Evolutionary conservation across 352 stramenopile genomes (phyloP).

Genomic region (Phytophthora sp.): DNA sequence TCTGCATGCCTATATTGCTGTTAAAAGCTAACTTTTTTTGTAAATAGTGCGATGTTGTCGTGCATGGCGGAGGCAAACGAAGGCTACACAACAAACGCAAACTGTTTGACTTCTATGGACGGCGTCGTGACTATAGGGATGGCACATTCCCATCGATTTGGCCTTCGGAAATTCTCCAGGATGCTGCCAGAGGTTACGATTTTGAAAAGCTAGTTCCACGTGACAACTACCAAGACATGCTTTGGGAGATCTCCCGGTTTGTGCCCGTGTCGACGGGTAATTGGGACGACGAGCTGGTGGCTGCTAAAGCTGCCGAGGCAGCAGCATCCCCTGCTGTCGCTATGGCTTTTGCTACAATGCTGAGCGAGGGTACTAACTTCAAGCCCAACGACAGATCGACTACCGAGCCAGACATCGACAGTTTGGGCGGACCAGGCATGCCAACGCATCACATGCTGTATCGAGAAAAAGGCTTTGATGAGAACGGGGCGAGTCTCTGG

Average conservation of each 20-base stretch:
- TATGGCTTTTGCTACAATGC: constrained; percentile 22
- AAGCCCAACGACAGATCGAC: constrained; percentile 1
- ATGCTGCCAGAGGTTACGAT: constrained; percentile 68
- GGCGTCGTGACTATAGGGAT: constrained; percentile 92
- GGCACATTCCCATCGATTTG: constrained; percentile 90
- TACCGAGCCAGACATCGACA: not conserved
- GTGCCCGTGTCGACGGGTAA: constrained; percentile 51
- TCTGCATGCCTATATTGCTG: not conserved
- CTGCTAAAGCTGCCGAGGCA: not conserved
- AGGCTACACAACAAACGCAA: constrained; percentile 72
- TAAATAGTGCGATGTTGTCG: constrained; percentile 76
- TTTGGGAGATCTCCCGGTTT: constrained; percentile 68
- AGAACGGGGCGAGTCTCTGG: constrained; percentile 63
- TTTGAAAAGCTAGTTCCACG: constrained; percentile 59
- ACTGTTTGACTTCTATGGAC: constrained; percentile 93
- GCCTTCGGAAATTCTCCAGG: constrained; percentile 89
- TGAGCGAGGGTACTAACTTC: constrained; percentile 3
- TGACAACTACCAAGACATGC: constrained; percentile 70
- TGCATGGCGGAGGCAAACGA: constrained; percentile 87
- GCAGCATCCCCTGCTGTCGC: constrained; percentile 18
- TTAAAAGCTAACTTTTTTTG: not conserved
- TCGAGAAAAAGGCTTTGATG: constrained; percentile 56
- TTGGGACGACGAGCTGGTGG: constrained; percentile 21
- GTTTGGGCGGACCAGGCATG: not conserved
- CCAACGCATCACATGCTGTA: constrained; percentile 27